These are phyloP conservation scores for Alternaria ethzedia DNA, from an alignment of 2,329 filamentous ascomycete genomes.

Conservation along the genomic window DNA sequence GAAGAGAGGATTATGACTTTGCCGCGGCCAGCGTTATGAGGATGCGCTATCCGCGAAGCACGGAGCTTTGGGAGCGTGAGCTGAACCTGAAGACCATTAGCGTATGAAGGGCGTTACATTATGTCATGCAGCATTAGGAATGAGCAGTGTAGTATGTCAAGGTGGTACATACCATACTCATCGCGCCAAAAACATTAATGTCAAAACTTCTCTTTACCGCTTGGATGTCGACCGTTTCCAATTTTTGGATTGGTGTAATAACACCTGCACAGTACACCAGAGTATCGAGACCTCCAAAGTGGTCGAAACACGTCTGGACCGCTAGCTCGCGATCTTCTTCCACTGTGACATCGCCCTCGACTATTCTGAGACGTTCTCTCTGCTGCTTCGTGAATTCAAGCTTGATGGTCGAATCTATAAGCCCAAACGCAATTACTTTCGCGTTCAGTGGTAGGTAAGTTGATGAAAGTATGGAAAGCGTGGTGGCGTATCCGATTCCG, in stretches of 20 bases:
- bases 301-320: constrained; percentile 18
- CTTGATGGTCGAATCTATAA: constrained; percentile 12
- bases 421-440: constrained; percentile 13
- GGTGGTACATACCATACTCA: constrained; percentile 26
- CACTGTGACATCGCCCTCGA: constrained; percentile 15
- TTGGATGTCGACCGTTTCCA: constrained; percentile 26
- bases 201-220: constrained; percentile 26
- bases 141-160: not conserved
- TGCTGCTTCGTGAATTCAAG: constrained; percentile 14
- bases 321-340: constrained; percentile 12
- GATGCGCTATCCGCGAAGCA: constrained; percentile 12
- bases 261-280: constrained; percentile 32
- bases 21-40: constrained; percentile 26
- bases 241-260: constrained; percentile 29
- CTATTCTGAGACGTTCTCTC: constrained; percentile 10
- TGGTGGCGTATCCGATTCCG: constrained; percentile 30
- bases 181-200: constrained; percentile 35
- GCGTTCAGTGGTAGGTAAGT: constrained; percentile 7
- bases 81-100: constrained; percentile 17
- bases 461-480: constrained; percentile 17
- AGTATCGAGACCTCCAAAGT: constrained; percentile 28
- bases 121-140: not conserved
- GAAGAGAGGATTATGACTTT: constrained; percentile 30
- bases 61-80: constrained; percentile 28
- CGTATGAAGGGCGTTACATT: not conserved